These are phyloP conservation scores for Hypoxylon sp. DNA, from an alignment of 2,329 filamentous ascomycete genomes.

Conservation along the genomic window DNA sequence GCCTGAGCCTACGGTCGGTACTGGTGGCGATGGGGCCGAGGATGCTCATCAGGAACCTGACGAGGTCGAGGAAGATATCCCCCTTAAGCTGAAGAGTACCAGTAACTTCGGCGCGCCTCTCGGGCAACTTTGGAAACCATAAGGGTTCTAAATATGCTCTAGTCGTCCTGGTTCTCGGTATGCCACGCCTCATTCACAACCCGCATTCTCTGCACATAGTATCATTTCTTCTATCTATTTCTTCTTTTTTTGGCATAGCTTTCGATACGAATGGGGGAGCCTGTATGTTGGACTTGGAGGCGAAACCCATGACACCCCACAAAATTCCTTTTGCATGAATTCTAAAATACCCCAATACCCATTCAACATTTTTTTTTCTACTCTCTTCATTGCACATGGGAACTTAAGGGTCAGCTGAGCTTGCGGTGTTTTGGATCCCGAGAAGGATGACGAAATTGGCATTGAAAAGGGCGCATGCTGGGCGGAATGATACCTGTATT, in stretches of 20 bases:
- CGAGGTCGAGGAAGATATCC: slow-evolving; percentile 40
- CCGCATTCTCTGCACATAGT: slow-evolving; percentile 19
- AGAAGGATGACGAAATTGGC: slow-evolving; percentile 36
- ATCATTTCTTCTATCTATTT: slow-evolving; percentile 20
- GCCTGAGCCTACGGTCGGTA: slow-evolving; percentile 13
- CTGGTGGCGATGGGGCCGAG: slow-evolving; percentile 28
- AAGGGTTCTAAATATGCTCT: background rate
- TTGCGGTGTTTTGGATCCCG: slow-evolving; percentile 29
- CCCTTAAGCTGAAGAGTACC: slow-evolving; percentile 41
- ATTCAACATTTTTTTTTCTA: slow-evolving; percentile 24
- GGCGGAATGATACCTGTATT: slow-evolving; percentile 29
- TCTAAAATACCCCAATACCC: slow-evolving; percentile 43
- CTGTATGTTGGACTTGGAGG: slow-evolving; percentile 6
- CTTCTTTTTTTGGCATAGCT: background rate
- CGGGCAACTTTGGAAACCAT: slow-evolving; percentile 40
- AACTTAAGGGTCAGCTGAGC: slow-evolving; percentile 24
- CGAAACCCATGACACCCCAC: background rate
- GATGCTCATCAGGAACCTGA: slow-evolving; percentile 27
- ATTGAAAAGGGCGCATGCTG: slow-evolving; percentile 41
- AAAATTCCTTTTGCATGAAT: slow-evolving; percentile 26
- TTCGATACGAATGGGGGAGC: slow-evolving; percentile 12
- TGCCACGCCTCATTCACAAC: slow-evolving; percentile 1
- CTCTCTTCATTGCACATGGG: slow-evolving; percentile 21
- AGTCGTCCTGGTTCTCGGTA: background rate
- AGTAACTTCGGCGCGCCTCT: slow-evolving; percentile 50